Evolutionary conservation across 1,284 basidiomycete genomes (phyloP).

Genomic region (Ceratobasidium sp.): DNA sequence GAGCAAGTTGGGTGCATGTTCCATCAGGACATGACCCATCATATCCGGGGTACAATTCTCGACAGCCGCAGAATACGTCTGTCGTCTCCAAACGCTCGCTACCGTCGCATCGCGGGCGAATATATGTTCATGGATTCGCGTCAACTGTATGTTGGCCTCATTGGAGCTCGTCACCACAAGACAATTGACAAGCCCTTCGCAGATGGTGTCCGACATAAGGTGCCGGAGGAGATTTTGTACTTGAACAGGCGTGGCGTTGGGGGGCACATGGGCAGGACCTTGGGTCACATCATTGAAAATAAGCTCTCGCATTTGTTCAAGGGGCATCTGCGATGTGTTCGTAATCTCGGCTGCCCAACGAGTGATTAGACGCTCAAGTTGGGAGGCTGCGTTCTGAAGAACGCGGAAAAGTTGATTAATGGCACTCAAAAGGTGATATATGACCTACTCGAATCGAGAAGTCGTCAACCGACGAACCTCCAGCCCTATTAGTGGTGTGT

Average conservation of each 20-base stretch:
- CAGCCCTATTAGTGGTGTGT: slow-evolving; percentile 55
- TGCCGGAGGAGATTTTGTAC: slow-evolving; percentile 77
- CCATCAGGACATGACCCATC: slow-evolving; percentile 65
- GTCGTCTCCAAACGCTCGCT: slow-evolving; percentile 79
- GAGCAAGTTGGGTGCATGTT: slow-evolving; percentile 68
- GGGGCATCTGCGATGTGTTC: slow-evolving; percentile 60
- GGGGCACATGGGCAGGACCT: slow-evolving; percentile 52
- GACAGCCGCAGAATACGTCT: slow-evolving; percentile 81
- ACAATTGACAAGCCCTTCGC: slow-evolving; percentile 78
- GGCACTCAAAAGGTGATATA: neutral
- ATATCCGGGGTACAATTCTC: slow-evolving; percentile 72
- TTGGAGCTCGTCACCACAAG: slow-evolving; percentile 74
- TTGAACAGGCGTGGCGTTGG: slow-evolving; percentile 61
- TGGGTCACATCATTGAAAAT: slow-evolving; percentile 64
- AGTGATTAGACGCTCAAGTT: slow-evolving; percentile 77
- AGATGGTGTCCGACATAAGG: slow-evolving; percentile 73
- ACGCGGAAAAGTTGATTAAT: neutral
- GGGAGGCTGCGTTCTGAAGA: slow-evolving; percentile 70
- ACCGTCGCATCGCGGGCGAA: slow-evolving; percentile 80
- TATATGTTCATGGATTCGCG: slow-evolving; percentile 80
- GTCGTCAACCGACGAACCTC: slow-evolving; percentile 68
- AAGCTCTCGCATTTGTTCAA: slow-evolving; percentile 64
- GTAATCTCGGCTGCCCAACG: slow-evolving; percentile 79
- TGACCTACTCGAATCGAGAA: slow-evolving; percentile 75
- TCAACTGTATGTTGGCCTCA: slow-evolving; percentile 78